Conservation (phyloP, 73 alveolate genomes). For the Effrenium voratum region DNA sequence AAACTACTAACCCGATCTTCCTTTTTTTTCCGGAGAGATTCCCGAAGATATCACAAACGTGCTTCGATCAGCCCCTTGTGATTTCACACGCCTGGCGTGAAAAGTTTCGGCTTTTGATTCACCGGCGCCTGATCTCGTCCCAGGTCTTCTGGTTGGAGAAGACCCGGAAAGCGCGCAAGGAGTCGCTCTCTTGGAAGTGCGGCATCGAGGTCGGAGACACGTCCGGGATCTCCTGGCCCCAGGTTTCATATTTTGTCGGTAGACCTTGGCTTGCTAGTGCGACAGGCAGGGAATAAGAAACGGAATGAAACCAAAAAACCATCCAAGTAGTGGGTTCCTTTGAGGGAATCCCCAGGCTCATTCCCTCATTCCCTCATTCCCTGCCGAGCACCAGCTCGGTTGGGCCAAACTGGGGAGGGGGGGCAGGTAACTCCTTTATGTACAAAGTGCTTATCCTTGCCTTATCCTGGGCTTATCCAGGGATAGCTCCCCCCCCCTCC, state of each 20-base stretch:
- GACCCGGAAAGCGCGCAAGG: constrained; percentile 45
- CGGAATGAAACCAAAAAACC: neutral
- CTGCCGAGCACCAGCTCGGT: neutral
- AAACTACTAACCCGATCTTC: too few relatives aligned
- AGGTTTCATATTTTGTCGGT: too few relatives aligned
- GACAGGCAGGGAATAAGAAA: too few relatives aligned
- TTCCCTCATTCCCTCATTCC: too few relatives aligned
- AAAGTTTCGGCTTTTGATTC: too few relatives aligned
- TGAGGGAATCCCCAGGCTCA: neutral
- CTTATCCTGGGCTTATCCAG: neutral
- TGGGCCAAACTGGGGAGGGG: neutral
- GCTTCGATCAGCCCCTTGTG: too few relatives aligned
- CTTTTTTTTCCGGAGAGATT: too few relatives aligned
- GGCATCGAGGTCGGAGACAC: constrained; percentile 85
- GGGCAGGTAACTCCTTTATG: neutral
- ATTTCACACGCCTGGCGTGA: too few relatives aligned
- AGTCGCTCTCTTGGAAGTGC: constrained; percentile 30
- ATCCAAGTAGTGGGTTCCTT: neutral
- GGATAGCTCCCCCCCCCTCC: too few relatives aligned
- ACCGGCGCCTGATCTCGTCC: constrained; percentile 80
- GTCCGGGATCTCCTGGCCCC: neutral
- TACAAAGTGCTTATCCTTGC: neutral
- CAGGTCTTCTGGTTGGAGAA: constrained; percentile 83
- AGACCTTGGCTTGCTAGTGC: too few relatives aligned
- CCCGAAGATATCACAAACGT: too few relatives aligned